Conservation (phyloP, 2,329 filamentous ascomycete species). For the Neopestalotiopsis sp. region DNA sequence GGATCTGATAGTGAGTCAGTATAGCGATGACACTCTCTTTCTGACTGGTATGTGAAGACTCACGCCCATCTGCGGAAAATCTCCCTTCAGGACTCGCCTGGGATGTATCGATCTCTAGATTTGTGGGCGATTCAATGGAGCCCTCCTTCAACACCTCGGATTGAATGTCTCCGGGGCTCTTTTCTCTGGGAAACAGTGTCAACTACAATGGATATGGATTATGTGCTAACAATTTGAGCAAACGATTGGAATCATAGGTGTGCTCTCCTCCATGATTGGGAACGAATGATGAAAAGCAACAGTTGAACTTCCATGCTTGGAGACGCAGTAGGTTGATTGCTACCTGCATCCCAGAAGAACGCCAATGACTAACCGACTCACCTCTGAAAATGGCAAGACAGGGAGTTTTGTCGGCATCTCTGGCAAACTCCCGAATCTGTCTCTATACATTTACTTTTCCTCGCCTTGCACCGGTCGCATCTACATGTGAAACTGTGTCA, state of each 20-base stretch:
- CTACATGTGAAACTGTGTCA: constrained; percentile 20
- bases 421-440: constrained; percentile 32
- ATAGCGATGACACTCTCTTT: background rate
- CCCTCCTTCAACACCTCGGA: background rate
- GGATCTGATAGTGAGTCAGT: background rate
- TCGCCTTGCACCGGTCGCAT: constrained; percentile 40
- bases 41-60: background rate
- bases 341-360: too few species aligned
- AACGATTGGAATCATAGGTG: background rate
- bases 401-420: constrained; percentile 32
- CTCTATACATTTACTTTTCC: constrained; percentile 43
- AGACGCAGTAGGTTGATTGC: too few species aligned
- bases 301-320: too few species aligned
- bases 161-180: constrained; percentile 1
- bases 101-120: constrained; percentile 20
- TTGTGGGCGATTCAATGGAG: constrained; percentile 7
- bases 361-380: background rate
- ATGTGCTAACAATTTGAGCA: background rate
- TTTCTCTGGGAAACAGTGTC: background rate
- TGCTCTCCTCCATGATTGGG: too few species aligned
- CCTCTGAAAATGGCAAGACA: constrained; percentile 26
- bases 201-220: background rate
- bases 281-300: too few species aligned
- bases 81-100: constrained; percentile 15
- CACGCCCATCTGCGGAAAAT: constrained; percentile 17